These are phyloP conservation scores for Mycena polygramma DNA, from an alignment of 768 basidiomycete genomes.

Conservation along the genomic window DNA sequence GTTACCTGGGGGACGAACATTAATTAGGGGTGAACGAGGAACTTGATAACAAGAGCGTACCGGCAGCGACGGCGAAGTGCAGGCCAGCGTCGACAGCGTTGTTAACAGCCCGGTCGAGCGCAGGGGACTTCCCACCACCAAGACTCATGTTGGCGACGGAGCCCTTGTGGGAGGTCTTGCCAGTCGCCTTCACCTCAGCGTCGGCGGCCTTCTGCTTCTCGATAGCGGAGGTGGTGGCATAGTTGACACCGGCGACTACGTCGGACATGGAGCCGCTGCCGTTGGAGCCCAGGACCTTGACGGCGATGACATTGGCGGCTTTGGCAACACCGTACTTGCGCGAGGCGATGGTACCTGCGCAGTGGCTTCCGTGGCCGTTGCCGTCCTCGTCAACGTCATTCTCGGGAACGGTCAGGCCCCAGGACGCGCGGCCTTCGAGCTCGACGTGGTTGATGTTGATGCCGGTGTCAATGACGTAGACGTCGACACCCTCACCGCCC, in stretches of 20 bases:
- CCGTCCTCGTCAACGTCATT: slow-evolving; percentile 90
- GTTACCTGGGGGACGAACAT: slow-evolving; percentile 61
- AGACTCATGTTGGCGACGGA: slow-evolving; percentile 98
- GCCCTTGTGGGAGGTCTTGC: slow-evolving; percentile 89
- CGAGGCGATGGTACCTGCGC: slow-evolving; percentile 97
- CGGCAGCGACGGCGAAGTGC: slow-evolving; percentile 98
- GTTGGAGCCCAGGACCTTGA: slow-evolving; percentile 95
- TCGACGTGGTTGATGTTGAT: slow-evolving; percentile 89
- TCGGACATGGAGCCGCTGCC: slow-evolving; percentile 97
- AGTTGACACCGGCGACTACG: slow-evolving; percentile 89
- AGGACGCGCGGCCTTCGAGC: slow-evolving; percentile 89
- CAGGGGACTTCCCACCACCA: slow-evolving; percentile 91
- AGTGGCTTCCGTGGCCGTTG: slow-evolving; percentile 97
- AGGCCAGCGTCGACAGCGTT: slow-evolving; percentile 85
- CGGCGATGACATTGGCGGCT: slow-evolving; percentile 88
- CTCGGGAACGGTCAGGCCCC: slow-evolving; percentile 93
- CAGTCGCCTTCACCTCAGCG: slow-evolving; percentile 77
- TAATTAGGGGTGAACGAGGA: background rate
- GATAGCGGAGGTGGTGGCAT: slow-evolving; percentile 71
- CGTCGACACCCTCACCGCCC: slow-evolving; percentile 96
- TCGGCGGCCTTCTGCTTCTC: slow-evolving; percentile 71
- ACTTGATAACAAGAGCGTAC: slow-evolving; percentile 55
- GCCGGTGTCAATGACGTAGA: slow-evolving; percentile 90
- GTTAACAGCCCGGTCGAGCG: slow-evolving; percentile 90
- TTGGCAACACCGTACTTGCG: slow-evolving; percentile 96